Base-by-base conservation (phyloP, 2,329 filamentous ascomycete species). In the Aspergillus calidoustus region DNA sequence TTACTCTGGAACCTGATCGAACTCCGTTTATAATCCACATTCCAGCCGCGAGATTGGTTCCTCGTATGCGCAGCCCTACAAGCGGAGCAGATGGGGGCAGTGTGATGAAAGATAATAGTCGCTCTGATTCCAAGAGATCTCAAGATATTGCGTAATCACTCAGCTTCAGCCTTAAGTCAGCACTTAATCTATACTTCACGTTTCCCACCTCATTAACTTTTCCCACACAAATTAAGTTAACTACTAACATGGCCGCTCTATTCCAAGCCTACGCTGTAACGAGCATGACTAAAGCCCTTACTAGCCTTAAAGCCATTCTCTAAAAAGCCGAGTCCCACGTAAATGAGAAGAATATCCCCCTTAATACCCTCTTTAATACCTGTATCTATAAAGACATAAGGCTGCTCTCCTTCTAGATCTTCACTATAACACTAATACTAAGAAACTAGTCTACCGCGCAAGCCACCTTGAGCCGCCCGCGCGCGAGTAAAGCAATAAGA, bases 371-470 rank as follows among this genome's bases (percentile, higher is more conserved):
- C 51, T 60, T 82, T 47, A 71, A 77, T 7, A 73, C 76, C 22
- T 75, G 76, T 2, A 74, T 87, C 23, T 70, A 77, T 57, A 76
- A 76, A 0, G 82, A 85, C 71, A 86, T 86, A 84, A 62, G 69
- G 17, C 69, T 77, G 4, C 71, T 86, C 48, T 61, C 75, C 62
- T 84, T 75, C 73, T 84, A 87, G 68, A 73, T 86, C 68, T 78
- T 82, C 59, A 70, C 71, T 43, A 65, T 74, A 59, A 79, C 68
- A 78, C 83, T 68, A 72, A 72, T 2, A 75, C 79, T 44, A 82
- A 81, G 59, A 71, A 72, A 57, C 65, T 79, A 41, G 74, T 78
- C 25, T 65, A 71, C 1, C 78, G 80, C 50, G 64, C 82, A 52
- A 77, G 71, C 4, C 74, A 74, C 41, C 65, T 72, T 41, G 73